phyloP scores from a whole-genome alignment of 116 monocot genomes.

The Trichopus zeylanicus region DNA sequence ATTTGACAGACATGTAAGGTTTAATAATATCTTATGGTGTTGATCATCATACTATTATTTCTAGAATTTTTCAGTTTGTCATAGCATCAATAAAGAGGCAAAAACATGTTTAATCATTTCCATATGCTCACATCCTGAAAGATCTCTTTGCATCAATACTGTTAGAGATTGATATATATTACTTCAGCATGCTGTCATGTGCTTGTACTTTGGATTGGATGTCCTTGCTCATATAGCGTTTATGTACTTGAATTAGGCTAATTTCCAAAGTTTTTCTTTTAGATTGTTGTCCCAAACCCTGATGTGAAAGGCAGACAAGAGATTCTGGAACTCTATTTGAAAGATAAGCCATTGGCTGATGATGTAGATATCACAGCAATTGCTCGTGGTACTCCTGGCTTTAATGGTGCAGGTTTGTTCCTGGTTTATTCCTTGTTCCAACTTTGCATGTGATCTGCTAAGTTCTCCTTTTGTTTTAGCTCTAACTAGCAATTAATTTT shows the following conservation, averaged over 20 bases:
- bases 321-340: conserved; percentile 89
- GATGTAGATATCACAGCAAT: conserved; percentile 85
- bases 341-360: conserved; percentile 78
- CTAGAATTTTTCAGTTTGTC: neutral
- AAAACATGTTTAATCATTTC: neutral
- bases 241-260: neutral
- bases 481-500: neutral
- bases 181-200: neutral
- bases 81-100: neutral
- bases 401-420: conserved; percentile 87
- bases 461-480: neutral
- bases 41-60: neutral
- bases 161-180: neutral
- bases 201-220: neutral
- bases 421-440: conserved; percentile 4
- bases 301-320: conserved; percentile 91
- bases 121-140: neutral
- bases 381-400: conserved; percentile 95
- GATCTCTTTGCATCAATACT: neutral
- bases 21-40: neutral
- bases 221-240: conserved; percentile 4
- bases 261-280: conserved; percentile 7
- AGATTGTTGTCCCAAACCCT: conserved; percentile 97
- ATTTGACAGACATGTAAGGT: conserved; percentile 98
- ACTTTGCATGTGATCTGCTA: too few relatives aligned